phyloP scores from a whole-genome alignment of 192 early-diverging fungal genomes.

The Chytriomyces sp. region DNA sequence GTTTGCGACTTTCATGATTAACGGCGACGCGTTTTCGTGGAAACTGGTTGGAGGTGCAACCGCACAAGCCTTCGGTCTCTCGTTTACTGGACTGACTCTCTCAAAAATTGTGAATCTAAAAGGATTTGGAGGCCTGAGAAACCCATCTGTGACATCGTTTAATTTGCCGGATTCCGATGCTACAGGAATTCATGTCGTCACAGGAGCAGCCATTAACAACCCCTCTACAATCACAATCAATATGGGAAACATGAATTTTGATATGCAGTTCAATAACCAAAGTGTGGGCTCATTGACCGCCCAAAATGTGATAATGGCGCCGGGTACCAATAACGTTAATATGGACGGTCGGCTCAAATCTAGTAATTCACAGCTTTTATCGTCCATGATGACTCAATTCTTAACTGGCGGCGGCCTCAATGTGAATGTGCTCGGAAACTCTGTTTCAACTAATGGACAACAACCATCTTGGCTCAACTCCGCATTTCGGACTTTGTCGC shows the following conservation, averaged over 20 bases:
- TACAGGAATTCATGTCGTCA: slow-evolving; percentile 11
- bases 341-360: slow-evolving; percentile 12
- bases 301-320: slow-evolving; percentile 14
- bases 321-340: slow-evolving; percentile 17
- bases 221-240: slow-evolving; percentile 33
- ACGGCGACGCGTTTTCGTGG: slow-evolving; percentile 29
- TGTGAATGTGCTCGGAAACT: not conserved
- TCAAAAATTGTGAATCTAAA: slow-evolving; percentile 27
- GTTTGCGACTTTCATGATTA: slow-evolving; percentile 35
- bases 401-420: slow-evolving; percentile 1
- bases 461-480: slow-evolving; percentile 7
- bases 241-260: slow-evolving; percentile 27
- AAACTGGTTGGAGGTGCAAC: slow-evolving; percentile 11
- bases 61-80: slow-evolving; percentile 32
- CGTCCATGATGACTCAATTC: slow-evolving; percentile 11
- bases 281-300: slow-evolving; percentile 22
- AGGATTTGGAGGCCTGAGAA: slow-evolving; percentile 27
- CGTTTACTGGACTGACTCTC: slow-evolving; percentile 33
- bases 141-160: slow-evolving; percentile 21
- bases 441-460: not conserved
- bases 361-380: not conserved
- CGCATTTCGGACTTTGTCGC: not conserved
- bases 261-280: not conserved
- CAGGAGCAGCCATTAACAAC: slow-evolving; percentile 17
- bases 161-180: slow-evolving; percentile 28